Evolutionary conservation across 192 early-diverging fungal species (phyloP), one percentile per base, ranked within the genome.

Genomic region (Gaertneriomyces semiglobifer): DNA sequence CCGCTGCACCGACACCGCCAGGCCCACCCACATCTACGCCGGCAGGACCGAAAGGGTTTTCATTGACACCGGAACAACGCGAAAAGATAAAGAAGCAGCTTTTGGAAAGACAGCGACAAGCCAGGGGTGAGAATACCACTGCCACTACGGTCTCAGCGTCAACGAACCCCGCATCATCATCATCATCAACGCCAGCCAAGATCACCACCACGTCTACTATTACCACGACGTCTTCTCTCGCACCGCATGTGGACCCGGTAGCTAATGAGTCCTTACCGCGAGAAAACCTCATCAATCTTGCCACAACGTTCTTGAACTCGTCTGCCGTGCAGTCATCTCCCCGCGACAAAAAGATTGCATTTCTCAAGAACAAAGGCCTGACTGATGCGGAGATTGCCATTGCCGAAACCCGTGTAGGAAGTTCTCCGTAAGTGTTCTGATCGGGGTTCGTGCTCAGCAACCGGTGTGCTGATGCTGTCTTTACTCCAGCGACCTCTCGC

Each of bases 331-430:
- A 91, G 65, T 66, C 77, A 6, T 83, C 90, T 11, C 81, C 95
- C 0, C 69, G 94, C 40, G 92, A 90, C 41, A 91, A 92, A 47
- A 89, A 90, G 59, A 76, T 90, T 18, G 85, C 91, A 38, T 98
- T 98, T 77, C 77, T 98, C 44, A 88, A 93, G 66, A 82, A 86
- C 48, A 98, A 98, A 81, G 95, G 95, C 0, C 75, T 98, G 64
- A 92, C 88, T 39, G 80, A 84, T 12, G 85, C 84, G 19, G 93
- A 98, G 75, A 96, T 98, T 60, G 88, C 90, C 50, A 84, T 83
- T 50, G 94, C 94, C 18, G 43, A 33, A 14, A 20, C 8, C 5
- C 10, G 7, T 45, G 65, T 58, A 12, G 65, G 25, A 33, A 33
- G 25, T 33, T 33, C 25, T 33, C 25, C 25, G 25, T 33, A 33